Evolutionary conservation across 257 asterid genomes (phyloP), one percentile per base, ranked within the genome.

Genomic region (Avicennia marina): DNA sequence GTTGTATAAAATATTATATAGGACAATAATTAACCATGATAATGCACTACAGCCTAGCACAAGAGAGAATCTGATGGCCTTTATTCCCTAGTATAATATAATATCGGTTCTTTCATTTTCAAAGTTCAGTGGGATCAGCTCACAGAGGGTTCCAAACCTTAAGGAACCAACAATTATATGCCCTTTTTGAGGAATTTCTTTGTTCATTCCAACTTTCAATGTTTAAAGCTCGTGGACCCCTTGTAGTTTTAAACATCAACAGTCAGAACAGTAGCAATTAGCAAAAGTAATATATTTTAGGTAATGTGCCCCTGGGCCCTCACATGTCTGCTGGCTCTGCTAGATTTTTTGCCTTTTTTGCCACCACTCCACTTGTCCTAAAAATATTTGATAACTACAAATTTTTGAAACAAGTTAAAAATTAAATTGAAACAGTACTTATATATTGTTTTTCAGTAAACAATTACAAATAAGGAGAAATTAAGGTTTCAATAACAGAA

Each of bases 91-190:
- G 13, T 65, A 71, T 7, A 58, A 62, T 58, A 56, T 39, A 26
- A 53, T 40, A 24, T 43, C 48, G 55, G 3, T 36, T 36, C 41
- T 36, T 68, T 56, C 31, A 20, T 56, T 32, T 58, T 62, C 59
- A 68, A 58, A 48, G 61, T 67, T 65, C 66, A 59, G 73, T 72
- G 75, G 73, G 76, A 33, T 42, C 44, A 47, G 53, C 4, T 49
- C 45, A 36, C 47, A 8, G 47, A 45, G 60, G 40, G 51, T 78
- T 86, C 93, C 91, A 47, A 60, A 63, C 55, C 76, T 69, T 42
- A 53, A 27, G 93, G 93, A 86, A 54, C 82, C 78, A 78, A 77
- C 81, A 66, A 33, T 56, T 4, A 16, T 18, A 18, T 52, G 48
- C 39, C 74, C 68, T 67, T 70, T 65, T 60, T 17, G 51, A 65